Evolutionary conservation across 2,329 filamentous ascomycete species (phyloP).

Genomic region (Plenodomus tracheiphilus): DNA sequence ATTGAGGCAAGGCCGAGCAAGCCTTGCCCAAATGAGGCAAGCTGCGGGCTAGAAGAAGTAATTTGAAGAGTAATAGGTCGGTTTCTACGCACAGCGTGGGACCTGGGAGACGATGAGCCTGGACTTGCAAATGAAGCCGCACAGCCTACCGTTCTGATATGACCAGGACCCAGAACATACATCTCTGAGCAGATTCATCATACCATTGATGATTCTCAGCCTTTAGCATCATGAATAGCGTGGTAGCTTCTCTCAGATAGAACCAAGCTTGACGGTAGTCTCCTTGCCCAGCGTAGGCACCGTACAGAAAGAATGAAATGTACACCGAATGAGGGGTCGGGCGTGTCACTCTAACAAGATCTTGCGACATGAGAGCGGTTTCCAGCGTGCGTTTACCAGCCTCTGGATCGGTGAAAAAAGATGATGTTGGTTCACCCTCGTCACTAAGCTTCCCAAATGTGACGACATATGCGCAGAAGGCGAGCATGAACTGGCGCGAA

Average conservation of each 20-base stretch:
- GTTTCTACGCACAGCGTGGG: conserved; percentile 71
- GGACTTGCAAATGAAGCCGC: not conserved
- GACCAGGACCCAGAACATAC: conserved; percentile 30
- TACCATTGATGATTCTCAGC: conserved; percentile 15
- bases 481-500: conserved; percentile 38
- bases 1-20: conserved; percentile 61
- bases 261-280: conserved; percentile 79
- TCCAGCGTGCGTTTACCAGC: not conserved
- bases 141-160: conserved; percentile 28
- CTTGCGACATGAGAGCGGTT: conserved; percentile 21
- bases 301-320: conserved; percentile 80
- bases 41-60: conserved; percentile 66
- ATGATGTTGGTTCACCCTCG: not conserved
- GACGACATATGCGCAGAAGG: conserved; percentile 45
- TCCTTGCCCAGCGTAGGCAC: conserved; percentile 70
- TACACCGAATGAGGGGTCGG: conserved; percentile 50
- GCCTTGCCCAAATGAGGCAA: conserved; percentile 62
- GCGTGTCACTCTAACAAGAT: conserved; percentile 19
- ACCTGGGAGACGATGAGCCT: conserved; percentile 46
- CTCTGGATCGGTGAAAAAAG: not conserved
- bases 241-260: conserved; percentile 75
- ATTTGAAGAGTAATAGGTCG: conserved; percentile 72
- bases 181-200: conserved; percentile 9
- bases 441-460: conserved; percentile 24
- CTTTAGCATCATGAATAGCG: conserved; percentile 52